A percentile compares a stretch with the other conserved stretches of the same genome.
Evolutionary conservation across 805 yeast genomes (phyloP).

Genomic region (Kodamaea kakaduensis): DNA sequence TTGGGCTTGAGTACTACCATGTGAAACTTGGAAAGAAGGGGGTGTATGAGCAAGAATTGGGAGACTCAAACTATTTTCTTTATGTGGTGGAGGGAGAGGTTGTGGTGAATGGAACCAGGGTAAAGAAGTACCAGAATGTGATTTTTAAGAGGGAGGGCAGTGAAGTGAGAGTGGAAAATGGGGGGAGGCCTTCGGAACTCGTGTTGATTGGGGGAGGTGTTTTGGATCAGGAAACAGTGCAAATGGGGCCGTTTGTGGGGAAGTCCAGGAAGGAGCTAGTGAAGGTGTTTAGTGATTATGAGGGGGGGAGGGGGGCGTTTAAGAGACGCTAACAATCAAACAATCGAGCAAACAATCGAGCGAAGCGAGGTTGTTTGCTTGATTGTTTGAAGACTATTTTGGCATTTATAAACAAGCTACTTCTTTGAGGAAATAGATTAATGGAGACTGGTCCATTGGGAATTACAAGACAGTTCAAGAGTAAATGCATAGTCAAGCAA

Average conservation of each 20-base stretch:
- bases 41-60: slow-evolving; percentile 53
- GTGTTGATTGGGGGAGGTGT: slow-evolving; percentile 72
- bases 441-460: no score
- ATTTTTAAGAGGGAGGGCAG: slow-evolving; percentile 74
- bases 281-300: slow-evolving; percentile 62
- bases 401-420: no score
- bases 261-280: slow-evolving; percentile 61
- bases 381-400: no score
- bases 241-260: slow-evolving; percentile 91
- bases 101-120: slow-evolving; percentile 37
- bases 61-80: slow-evolving; percentile 62
- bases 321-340: no score
- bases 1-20: slow-evolving; percentile 74
- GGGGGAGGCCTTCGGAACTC: slow-evolving; percentile 47
- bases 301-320: slow-evolving; percentile 1
- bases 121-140: slow-evolving; percentile 47
- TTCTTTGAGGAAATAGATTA: no score
- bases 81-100: slow-evolving; percentile 61
- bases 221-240: slow-evolving; percentile 71
- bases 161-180: slow-evolving; percentile 37
- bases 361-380: no score
- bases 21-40: slow-evolving; percentile 65
- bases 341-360: no score
- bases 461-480: no score
- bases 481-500: no score